Conservation (phyloP, 2,329 filamentous ascomycete genomes). For the Sporothrix phasma region DNA sequence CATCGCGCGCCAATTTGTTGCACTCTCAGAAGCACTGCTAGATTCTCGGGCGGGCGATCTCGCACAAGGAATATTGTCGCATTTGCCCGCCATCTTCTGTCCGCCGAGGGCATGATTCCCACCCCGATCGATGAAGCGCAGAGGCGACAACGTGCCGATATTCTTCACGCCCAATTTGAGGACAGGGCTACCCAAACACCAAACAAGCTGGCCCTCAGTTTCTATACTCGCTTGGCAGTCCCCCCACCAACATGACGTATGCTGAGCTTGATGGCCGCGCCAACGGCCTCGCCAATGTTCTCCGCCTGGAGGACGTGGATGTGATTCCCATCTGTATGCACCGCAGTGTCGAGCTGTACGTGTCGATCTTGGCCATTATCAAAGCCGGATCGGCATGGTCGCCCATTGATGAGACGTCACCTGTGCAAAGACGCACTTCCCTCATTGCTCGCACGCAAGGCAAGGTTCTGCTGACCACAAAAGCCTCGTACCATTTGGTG, state of each 20-base stretch:
- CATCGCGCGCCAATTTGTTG: constrained; percentile 19
- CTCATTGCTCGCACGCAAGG: constrained; percentile 29
- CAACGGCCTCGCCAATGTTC: constrained; percentile 24
- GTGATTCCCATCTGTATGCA: constrained; percentile 31
- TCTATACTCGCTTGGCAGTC: constrained; percentile 20
- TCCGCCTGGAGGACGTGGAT: constrained; percentile 20
- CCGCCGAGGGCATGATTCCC: not conserved
- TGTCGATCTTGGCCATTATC: constrained; percentile 46
- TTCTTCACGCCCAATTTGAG: constrained; percentile 23
- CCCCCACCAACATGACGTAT: constrained; percentile 26
- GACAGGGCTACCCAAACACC: constrained; percentile 19
- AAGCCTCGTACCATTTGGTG: constrained; percentile 9
- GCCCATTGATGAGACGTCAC: constrained; percentile 40
- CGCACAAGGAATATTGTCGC: constrained; percentile 14
- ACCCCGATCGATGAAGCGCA: not conserved
- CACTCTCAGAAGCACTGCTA: constrained; percentile 16
- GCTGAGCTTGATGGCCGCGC: constrained; percentile 28
- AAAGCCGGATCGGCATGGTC: constrained; percentile 51
- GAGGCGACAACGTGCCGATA: constrained; percentile 16
- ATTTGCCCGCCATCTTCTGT: constrained; percentile 14
- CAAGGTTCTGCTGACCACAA: constrained; percentile 24
- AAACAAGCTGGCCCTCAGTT: constrained; percentile 13
- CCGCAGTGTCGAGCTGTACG: constrained; percentile 30
- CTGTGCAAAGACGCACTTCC: constrained; percentile 29
- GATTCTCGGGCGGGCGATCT: constrained; percentile 9